Evolutionary conservation across 2,329 filamentous ascomycete species (phyloP), one percentile per base, ranked within the genome.

Genomic region (Chrysoporthe deuterocubensis): DNA sequence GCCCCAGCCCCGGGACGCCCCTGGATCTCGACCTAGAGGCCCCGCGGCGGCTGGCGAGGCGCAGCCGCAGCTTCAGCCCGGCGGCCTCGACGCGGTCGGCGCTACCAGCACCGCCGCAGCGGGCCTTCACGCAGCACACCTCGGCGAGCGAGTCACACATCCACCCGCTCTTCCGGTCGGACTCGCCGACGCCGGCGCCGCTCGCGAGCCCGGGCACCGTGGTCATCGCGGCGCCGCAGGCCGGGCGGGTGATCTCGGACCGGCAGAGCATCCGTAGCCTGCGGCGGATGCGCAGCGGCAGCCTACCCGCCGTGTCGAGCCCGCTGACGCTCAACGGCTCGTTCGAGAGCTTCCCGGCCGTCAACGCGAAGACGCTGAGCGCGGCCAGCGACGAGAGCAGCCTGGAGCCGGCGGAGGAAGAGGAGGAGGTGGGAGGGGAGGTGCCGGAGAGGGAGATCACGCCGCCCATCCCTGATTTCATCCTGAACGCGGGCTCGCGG

Each of bases 81-180:
- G 73, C 78, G 11, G 59, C 42, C 13, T 72, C 76, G 13, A 69
- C 78, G 13, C 74, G 73, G 43, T 65, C 62, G 11, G 73, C 74
- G 8, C 76, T 76, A 26, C 66, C 66, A 9, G 77, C 80, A 69
- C 70, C 74, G 18, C 74, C 74, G 8, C 71, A 71, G 32, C 67
- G 70, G 1, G 74, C 69, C 58, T 74, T 80, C 71, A 80, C 77
- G 18, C 77, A 78, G 62, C 76, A 80, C 40, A 66, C 72, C 2
- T 78, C 72, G 3, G 80, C 74, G 62, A 84, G 83, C 73, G 90
- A 94, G 76, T 83, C 88, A 3, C 88, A 93, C 74, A 93, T 94
- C 58, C 92, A 94, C 76, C 92, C 92, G 9, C 83, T 94, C 3
- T 94, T 94, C 81, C 85, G 92, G 68, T 89, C 89, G 6, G 90